Percentiles rank a stretch among this genome's conserved stretches.
Conservation (phyloP, 176 grass and related monocot species). For the Musa troglodytarum region DNA sequence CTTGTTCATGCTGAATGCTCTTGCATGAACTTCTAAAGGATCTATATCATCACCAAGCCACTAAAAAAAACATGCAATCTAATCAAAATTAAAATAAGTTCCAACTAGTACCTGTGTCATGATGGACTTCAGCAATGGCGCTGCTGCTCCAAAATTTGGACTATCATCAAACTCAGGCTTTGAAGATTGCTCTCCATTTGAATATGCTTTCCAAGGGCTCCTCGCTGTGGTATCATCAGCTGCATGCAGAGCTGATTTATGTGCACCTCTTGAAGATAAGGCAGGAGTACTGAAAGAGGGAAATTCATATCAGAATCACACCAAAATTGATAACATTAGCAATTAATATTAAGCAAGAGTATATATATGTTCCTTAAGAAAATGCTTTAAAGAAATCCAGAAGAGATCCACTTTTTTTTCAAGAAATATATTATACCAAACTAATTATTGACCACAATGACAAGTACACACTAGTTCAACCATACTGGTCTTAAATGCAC, state of each 20-base stretch:
- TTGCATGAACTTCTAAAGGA: not conserved
- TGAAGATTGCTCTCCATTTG: slow-evolving; percentile 53
- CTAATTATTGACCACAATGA: no score
- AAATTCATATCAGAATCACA: slow-evolving; percentile 15
- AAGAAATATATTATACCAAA: no score
- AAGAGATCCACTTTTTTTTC: no score
- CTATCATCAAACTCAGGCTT: slow-evolving; percentile 54
- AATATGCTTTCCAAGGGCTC: slow-evolving; percentile 80
- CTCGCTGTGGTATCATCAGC: slow-evolving; percentile 45
- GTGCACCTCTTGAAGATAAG: slow-evolving; percentile 57
- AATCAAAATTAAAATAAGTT: not conserved
- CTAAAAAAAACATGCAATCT: not conserved
- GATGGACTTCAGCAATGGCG: slow-evolving; percentile 82
- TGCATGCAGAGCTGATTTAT: slow-evolving; percentile 53
- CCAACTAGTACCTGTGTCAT: slow-evolving; percentile 66
- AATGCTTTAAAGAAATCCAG: not conserved
- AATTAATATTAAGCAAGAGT: no score
- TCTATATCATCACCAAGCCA: not conserved
- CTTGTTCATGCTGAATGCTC: no score
- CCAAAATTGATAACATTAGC: not conserved
- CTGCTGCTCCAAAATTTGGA: slow-evolving; percentile 63
- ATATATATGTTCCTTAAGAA: not conserved
- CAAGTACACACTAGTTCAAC: no score
- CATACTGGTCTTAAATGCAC: no score
- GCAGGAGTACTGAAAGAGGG: slow-evolving; percentile 63